phyloP scores from a whole-genome alignment of 108 stramenopile genomes.

The Chaetoceros tenuissimus region DNA sequence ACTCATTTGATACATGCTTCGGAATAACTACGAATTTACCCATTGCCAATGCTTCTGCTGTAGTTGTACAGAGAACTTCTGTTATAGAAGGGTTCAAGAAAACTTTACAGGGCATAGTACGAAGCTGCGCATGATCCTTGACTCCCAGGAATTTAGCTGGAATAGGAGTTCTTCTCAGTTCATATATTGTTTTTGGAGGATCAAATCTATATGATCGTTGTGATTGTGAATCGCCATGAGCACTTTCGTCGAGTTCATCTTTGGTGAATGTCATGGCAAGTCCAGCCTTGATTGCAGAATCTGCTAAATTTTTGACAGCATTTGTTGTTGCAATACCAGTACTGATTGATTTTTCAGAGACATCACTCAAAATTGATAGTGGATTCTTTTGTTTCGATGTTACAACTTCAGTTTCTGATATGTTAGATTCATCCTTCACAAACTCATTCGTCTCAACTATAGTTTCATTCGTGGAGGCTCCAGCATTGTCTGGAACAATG shows the following conservation, averaged over 20 bases:
- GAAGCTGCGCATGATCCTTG: slow-evolving; percentile 79
- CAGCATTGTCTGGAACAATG: neutral
- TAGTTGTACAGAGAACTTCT: slow-evolving; percentile 93
- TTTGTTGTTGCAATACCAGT: slow-evolving; percentile 28
- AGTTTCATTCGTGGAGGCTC: neutral
- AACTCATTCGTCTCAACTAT: neutral
- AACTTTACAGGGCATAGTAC: slow-evolving; percentile 68
- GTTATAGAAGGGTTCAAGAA: slow-evolving; percentile 86
- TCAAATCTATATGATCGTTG: slow-evolving; percentile 40
- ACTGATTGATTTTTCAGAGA: slow-evolving; percentile 28
- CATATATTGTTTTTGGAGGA: slow-evolving; percentile 60
- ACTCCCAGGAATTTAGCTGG: slow-evolving; percentile 78
- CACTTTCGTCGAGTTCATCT: slow-evolving; percentile 2
- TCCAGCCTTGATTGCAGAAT: slow-evolving; percentile 34
- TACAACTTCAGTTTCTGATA: neutral
- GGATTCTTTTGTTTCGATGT: slow-evolving; percentile 6
- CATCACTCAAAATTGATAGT: slow-evolving; percentile 28
- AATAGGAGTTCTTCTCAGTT: slow-evolving; percentile 50
- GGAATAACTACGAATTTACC: slow-evolving; percentile 87
- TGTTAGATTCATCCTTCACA: neutral
- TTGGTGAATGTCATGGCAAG: slow-evolving; percentile 23
- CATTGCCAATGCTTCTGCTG: slow-evolving; percentile 95
- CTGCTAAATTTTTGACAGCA: slow-evolving; percentile 36
- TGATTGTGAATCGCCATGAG: neutral
- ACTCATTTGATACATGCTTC: slow-evolving; percentile 80